Conservation (phyloP, 257 asterid genomes). For the Nicotiana undulata region DNA sequence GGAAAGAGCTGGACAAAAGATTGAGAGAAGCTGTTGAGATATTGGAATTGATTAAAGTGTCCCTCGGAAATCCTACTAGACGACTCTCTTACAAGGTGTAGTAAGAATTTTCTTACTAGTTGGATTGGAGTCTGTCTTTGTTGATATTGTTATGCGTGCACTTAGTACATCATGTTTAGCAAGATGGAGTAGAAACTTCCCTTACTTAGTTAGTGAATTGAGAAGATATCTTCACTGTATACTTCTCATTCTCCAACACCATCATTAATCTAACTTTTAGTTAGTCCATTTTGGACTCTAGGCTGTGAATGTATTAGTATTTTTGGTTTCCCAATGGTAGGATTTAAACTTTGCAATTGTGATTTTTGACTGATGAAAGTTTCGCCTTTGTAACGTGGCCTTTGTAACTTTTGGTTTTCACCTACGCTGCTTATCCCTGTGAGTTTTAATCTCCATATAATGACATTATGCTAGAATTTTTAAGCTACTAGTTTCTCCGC, state of each 20-base stretch:
- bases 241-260: neutral
- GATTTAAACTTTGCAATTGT: no score
- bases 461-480: no score
- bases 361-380: no score
- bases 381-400: no score
- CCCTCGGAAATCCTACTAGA: neutral
- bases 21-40: conserved; percentile 51
- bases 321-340: no score
- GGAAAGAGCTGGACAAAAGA: conserved; percentile 59
- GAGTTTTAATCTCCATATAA: no score
- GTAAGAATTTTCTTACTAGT: neutral
- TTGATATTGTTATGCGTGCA: neutral
- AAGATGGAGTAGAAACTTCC: neutral
- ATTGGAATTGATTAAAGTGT: conserved; percentile 33
- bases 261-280: neutral
- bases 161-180: neutral
- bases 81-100: neutral
- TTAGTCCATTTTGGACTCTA: neutral
- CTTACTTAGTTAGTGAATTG: neutral
- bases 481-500: no score
- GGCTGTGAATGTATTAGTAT: neutral
- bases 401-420: no score
- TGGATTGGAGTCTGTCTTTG: neutral
- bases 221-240: neutral
- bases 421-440: no score